Base-by-base conservation (phyloP, 331 rosid genomes). In the Quercus phellos region DNA sequence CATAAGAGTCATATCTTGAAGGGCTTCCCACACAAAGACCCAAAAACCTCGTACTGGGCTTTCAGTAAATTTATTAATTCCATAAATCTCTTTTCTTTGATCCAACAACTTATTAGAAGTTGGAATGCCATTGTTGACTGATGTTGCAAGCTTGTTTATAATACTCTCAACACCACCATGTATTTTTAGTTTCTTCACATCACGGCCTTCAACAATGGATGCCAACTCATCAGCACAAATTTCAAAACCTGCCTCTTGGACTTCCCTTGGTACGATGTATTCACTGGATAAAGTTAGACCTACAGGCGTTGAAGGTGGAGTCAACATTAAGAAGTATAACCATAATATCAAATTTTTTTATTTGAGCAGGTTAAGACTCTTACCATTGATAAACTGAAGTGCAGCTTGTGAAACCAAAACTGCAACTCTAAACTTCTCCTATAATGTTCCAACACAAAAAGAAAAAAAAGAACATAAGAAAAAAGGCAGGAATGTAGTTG, bases 381-480 rank as follows among this genome's bases (percentile, higher is more conserved):
- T 84, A 93, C 99, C 97, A 54, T 93, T 90, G 76, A 95, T 93
- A 85, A 95, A 95, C 83, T 95, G 98, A 72, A 95, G 99, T 11
- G 99, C 99, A 73, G 99, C 99, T 91, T 93, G 98, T 46, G 99
- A 95, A 80, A 95, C 99, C 89, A 95, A 84, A 83, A 95, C 96
- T 72, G 98, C 99, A 78, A 95, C 97, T 90, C 98, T 88, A 84
- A 95, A 93, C 87, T 95, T 95, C 87, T 95, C 99, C 98, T 93
- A 80, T 83, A 84, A 70, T 56, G 72, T 72, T 72, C 77, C 74
- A 73, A 74, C 51, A 18, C 16, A 72, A 26, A n/a, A 78, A 42
- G 18, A 78, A 70, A 22, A 18, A 51, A 16, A 30, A 63, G 69
- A 63, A 5, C n/a, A 18, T 27, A 1, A 46, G 38, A 51, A 32